These are phyloP conservation scores for Pseudogymnoascus sp. DNA, from an alignment of 2,329 filamentous ascomycete species.

Conservation along the genomic window DNA sequence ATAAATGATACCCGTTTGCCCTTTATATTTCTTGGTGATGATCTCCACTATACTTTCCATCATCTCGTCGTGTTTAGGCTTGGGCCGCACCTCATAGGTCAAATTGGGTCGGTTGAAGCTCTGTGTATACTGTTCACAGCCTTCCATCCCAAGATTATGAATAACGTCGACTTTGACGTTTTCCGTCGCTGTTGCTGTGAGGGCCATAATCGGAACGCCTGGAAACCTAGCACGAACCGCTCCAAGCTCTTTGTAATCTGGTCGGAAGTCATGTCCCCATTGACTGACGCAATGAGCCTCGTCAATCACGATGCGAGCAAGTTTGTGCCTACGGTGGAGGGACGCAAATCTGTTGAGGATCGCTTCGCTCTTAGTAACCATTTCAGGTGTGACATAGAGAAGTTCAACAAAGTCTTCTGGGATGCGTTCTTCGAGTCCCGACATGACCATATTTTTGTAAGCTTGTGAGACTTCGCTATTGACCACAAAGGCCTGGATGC, in stretches of 20 bases:
- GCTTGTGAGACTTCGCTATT: constrained; percentile 65
- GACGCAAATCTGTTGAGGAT: constrained; percentile 59
- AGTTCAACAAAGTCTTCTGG: constrained; percentile 76
- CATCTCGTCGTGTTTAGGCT: constrained; percentile 51
- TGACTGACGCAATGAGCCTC: constrained; percentile 99
- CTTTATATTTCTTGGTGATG: constrained; percentile 62
- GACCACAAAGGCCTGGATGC: constrained; percentile 72
- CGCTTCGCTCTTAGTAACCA: constrained; percentile 73
- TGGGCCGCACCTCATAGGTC: constrained; percentile 74
- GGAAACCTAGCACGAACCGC: constrained; percentile 64
- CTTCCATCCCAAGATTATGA: constrained; percentile 74
- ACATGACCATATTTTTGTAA: constrained; percentile 60
- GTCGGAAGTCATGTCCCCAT: constrained; percentile 97
- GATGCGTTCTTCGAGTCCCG: constrained; percentile 50
- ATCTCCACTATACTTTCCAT: constrained; percentile 47
- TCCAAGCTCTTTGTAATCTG: constrained; percentile 86
- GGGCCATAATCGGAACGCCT: constrained; percentile 80
- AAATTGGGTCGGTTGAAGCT: constrained; percentile 97
- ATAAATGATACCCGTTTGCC: constrained; percentile 85
- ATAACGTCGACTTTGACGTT: constrained; percentile 90
- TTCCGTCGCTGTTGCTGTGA: constrained; percentile 90
- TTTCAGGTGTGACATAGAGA: constrained; percentile 93
- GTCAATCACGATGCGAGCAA: constrained; percentile 91
- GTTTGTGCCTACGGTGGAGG: constrained; percentile 61
- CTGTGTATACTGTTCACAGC: constrained; percentile 74